phyloP scores from a whole-genome alignment of 257 asterid genomes.

The Nicotiana knightiana region DNA sequence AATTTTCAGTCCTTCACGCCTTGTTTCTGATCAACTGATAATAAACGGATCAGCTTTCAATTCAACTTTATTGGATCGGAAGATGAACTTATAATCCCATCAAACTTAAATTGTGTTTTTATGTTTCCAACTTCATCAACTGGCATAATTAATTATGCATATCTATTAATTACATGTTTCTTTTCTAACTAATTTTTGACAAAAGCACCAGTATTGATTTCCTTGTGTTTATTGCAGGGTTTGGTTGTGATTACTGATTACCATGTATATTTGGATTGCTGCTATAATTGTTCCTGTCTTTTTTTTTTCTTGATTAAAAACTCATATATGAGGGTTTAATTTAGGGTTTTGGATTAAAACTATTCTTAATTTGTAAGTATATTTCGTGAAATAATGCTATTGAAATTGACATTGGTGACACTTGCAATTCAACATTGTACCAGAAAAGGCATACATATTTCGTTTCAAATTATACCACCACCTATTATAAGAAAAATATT shows the following conservation, averaged over 20 bases:
- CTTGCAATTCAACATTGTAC: no score
- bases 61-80: conserved; percentile 1
- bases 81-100: not conserved
- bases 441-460: no score
- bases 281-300: not conserved
- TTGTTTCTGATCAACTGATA: not conserved
- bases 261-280: not conserved
- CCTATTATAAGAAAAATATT: no score
- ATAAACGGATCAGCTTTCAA: not conserved
- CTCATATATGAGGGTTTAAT: no score
- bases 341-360: no score
- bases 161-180: not conserved
- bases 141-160: not conserved
- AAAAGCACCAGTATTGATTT: not conserved
- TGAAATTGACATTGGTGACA: no score
- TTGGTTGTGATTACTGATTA: not conserved
- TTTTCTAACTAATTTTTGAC: not conserved
- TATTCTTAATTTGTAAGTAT: no score
- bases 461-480: no score
- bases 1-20: not conserved
- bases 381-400: no score
- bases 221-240: not conserved
- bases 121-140: not conserved
- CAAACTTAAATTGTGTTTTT: not conserved
- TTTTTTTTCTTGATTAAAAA: no score